These are phyloP conservation scores for Nematodospora valgi DNA, from an alignment of 805 yeast species.

Conservation along the genomic window DNA sequence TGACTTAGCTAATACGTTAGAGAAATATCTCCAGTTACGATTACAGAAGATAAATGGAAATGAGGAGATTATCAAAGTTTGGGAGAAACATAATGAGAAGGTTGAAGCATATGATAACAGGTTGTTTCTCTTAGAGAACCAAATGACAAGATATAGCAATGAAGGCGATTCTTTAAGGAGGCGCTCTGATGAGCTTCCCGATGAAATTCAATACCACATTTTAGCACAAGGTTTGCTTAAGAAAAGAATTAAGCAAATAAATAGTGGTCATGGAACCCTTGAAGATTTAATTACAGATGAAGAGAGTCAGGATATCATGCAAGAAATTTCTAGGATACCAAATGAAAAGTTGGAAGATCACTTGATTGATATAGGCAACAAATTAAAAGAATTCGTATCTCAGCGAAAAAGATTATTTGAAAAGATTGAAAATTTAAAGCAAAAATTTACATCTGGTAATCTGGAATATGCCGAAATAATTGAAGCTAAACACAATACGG, in stretches of 20 bases:
- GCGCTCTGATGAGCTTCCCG: conserved; percentile 1
- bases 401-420: conserved; percentile 9
- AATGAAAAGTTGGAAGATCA: conserved; percentile 10
- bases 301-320: conserved; percentile 14
- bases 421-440: conserved; percentile 13
- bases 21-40: conserved; percentile 53
- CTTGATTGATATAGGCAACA: conserved; percentile 1
- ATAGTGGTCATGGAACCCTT: conserved; percentile 2
- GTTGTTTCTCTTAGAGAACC: conserved; percentile 15
- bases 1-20: conserved; percentile 57
- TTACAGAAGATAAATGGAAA: conserved; percentile 19
- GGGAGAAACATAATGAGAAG: conserved; percentile 15
- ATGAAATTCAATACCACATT: neutral
- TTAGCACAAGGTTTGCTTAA: neutral
- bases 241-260: conserved; percentile 6
- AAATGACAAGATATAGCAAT: conserved; percentile 14
- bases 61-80: conserved; percentile 16
- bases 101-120: conserved; percentile 15
- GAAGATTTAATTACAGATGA: conserved; percentile 15
- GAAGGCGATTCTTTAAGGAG: conserved; percentile 11
- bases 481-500: conserved; percentile 10
- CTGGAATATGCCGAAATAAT: conserved; percentile 11
- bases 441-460: conserved; percentile 11
- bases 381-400: neutral
- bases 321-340: conserved; percentile 3